Percentiles rank a stretch among this genome's conserved stretches.
Conservation (phyloP, 176 grass and related monocot genomes). For the Elaeis guineensis region DNA sequence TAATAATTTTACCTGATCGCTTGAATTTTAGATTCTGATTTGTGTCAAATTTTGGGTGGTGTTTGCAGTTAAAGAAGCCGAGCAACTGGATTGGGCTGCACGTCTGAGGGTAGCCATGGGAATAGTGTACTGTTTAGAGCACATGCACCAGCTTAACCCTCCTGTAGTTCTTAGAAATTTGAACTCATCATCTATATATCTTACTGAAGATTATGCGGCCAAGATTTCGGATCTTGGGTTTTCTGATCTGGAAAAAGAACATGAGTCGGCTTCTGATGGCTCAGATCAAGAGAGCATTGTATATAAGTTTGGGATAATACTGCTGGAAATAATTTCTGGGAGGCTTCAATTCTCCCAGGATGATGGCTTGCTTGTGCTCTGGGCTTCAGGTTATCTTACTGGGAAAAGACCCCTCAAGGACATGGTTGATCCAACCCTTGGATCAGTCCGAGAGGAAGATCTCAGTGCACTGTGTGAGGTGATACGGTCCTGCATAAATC, state of each 20-base stretch:
- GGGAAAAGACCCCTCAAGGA: conserved; percentile 36
- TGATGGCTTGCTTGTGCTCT: conserved; percentile 63
- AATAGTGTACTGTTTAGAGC: conserved; percentile 57
- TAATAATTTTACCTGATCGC: no score
- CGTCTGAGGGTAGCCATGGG: conserved; percentile 68
- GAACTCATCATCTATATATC: conserved; percentile 58
- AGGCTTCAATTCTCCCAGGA: conserved; percentile 75
- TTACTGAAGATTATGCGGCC: conserved; percentile 78
- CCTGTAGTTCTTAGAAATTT: conserved; percentile 40
- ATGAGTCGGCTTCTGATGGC: conserved; percentile 10
- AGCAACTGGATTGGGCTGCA: conserved; percentile 61
- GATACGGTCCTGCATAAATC: conserved; percentile 50
- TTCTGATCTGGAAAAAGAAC: conserved; percentile 27
- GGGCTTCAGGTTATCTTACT: conserved; percentile 67
- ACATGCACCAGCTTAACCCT: conserved; percentile 48
- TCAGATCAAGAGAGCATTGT: conserved; percentile 34
- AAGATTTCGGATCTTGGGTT: conserved; percentile 54
- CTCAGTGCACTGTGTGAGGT: conserved; percentile 36
- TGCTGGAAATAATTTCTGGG: conserved; percentile 88
- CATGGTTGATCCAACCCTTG: conserved; percentile 75
- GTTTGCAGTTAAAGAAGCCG: conserved; percentile 78
- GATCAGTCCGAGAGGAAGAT: conserved; percentile 46
- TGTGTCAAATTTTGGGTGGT: background rate
- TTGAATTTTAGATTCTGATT: background rate
- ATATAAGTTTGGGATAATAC: conserved; percentile 72